Conservation (phyloP, 352 stramenopile genomes). For the Phytophthora tubulina region DNA sequence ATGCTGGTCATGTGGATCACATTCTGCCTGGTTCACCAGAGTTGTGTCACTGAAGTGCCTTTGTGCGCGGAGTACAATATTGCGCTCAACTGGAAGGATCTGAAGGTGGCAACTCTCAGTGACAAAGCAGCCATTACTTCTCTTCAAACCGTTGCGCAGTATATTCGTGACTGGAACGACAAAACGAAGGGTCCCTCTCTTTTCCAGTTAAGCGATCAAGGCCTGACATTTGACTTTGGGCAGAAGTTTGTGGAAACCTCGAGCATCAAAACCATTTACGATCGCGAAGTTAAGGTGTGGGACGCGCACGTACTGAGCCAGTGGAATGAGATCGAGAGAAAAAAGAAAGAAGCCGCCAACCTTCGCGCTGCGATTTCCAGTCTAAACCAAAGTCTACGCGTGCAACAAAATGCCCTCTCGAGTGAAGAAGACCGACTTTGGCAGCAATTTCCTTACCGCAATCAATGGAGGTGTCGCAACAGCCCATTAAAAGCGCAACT, state of each 20-base stretch:
- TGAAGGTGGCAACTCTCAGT: conserved; percentile 42
- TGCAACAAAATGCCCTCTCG: background rate
- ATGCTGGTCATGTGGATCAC: conserved; percentile 53
- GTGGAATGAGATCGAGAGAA: conserved; percentile 30
- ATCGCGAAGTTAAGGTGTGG: conserved; percentile 20
- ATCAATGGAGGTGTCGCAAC: background rate
- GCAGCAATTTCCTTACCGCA: background rate
- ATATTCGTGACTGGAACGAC: conserved; percentile 49
- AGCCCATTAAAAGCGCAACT: background rate
- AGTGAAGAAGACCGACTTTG: conserved; percentile 13
- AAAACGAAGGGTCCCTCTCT: conserved; percentile 17
- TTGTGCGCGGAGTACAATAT: conserved; percentile 45
- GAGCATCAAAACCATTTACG: conserved; percentile 4
- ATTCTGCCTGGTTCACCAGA: conserved; percentile 52
- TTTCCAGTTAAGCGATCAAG: conserved; percentile 51
- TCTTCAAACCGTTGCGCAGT: conserved; percentile 39
- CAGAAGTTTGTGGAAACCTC: conserved; percentile 23
- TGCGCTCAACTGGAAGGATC: conserved; percentile 46
- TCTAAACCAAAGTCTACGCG: background rate
- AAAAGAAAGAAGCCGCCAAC: conserved; percentile 18
- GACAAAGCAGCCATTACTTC: conserved; percentile 38
- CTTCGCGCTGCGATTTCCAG: conserved; percentile 22
- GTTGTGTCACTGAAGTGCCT: conserved; percentile 9
- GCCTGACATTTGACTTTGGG: conserved; percentile 45
- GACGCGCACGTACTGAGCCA: conserved; percentile 8